Percentiles rank a stretch among this genome's conserved stretches.
phyloP scores from a whole-genome alignment of 805 yeast species.

The Wickerhamomyces rabaulensis region DNA sequence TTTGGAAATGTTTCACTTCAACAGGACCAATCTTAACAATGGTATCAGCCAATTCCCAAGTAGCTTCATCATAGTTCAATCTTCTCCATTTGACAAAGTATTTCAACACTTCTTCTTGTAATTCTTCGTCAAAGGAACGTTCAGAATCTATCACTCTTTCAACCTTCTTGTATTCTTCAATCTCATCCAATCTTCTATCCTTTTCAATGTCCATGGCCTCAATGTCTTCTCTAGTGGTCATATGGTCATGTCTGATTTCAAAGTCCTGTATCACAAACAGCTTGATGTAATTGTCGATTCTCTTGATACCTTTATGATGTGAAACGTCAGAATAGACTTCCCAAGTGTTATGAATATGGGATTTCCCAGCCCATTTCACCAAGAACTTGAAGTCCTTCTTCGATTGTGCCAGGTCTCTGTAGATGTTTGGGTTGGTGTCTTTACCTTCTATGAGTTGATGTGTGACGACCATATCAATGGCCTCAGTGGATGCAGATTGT shows the following conservation, averaged over 20 bases:
- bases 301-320: conserved; percentile 68
- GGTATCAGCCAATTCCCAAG: conserved; percentile 92
- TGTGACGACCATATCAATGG: conserved; percentile 48
- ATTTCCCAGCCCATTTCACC: conserved; percentile 81
- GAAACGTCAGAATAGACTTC: conserved; percentile 52
- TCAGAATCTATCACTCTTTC: conserved; percentile 88
- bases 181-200: conserved; percentile 79
- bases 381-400: conserved; percentile 54
- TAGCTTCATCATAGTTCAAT: conserved; percentile 88
- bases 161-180: conserved; percentile 76
- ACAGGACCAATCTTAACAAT: conserved; percentile 81
- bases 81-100: conserved; percentile 94
- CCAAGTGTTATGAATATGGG: conserved; percentile 96
- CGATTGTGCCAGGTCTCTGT: conserved; percentile 42
- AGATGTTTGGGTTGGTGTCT: conserved; percentile 25
- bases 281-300: conserved; percentile 85
- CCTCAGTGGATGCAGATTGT: conserved; percentile 25
- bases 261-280: conserved; percentile 68
- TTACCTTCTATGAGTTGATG: conserved; percentile 40
- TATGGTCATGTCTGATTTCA: conserved; percentile 72
- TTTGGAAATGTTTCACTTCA: conserved; percentile 79
- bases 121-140: conserved; percentile 51
- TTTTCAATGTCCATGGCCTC: conserved; percentile 91
- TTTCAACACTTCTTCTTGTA: conserved; percentile 60
- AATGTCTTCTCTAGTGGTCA: conserved; percentile 83